Percentiles rank a stretch among this genome's conserved stretches.
These are phyloP conservation scores for Vitis vinifera DNA, from an alignment of 164 flowering plant genomes.

Conservation along the genomic window ASM3070453v1 NC_081821.1:4951501-4952000, in stretches of 20 bases:
- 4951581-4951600: too few species aligned
- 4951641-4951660: too few species aligned
- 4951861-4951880: constrained; percentile 8
- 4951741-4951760: neutral
- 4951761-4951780: neutral
- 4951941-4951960: neutral
- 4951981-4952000: constrained; percentile 7
- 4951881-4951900: constrained; percentile 11
- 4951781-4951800: neutral
- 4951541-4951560: too few species aligned
- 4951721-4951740: neutral
- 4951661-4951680: too few species aligned
- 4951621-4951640: too few species aligned
- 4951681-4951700: too few species aligned
- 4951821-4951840: neutral
- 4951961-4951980: neutral
- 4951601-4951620: too few species aligned
- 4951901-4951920: constrained; percentile 25
- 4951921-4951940: constrained; percentile 8
- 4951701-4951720: too few species aligned
- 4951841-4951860: neutral
- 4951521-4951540: too few species aligned
- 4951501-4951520: too few species aligned
- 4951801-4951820: neutral
- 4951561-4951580: too few species aligned